A percentile compares a stretch with the other conserved stretches of the same genome.
phyloP scores from a whole-genome alignment of 2,329 filamentous ascomycete genomes.

The Colletotrichum navitas region DNA sequence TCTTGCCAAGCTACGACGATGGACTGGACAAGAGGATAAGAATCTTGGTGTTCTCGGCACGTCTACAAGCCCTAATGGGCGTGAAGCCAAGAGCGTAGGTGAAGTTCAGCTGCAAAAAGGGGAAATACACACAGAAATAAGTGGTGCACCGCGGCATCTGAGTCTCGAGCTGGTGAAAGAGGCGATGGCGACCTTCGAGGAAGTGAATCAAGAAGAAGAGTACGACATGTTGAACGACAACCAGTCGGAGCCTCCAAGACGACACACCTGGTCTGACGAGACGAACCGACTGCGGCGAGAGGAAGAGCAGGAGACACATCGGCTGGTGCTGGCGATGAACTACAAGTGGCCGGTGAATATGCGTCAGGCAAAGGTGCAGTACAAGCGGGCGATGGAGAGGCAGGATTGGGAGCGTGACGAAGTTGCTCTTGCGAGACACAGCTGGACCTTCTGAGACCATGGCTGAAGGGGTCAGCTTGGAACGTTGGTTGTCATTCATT shows the following conservation, averaged over 20 bases:
- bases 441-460: not conserved
- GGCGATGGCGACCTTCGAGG: not conserved
- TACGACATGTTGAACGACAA: not conserved
- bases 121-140: not conserved
- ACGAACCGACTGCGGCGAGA: not conserved
- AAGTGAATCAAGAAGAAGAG: not conserved
- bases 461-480: too few relatives aligned
- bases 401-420: conserved; percentile 34
- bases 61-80: not conserved
- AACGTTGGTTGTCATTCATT: not conserved
- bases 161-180: not conserved
- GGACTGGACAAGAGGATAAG: not conserved
- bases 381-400: conserved; percentile 18
- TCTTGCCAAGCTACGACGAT: conserved; percentile 9
- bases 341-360: conserved; percentile 33
- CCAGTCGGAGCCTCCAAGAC: too few relatives aligned
- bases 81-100: not conserved
- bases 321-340: conserved; percentile 11
- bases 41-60: not conserved
- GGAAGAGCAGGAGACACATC: conserved; percentile 12
- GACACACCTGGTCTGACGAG: not conserved
- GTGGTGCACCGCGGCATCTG: not conserved
- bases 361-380: conserved; percentile 17
- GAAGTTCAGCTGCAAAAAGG: not conserved
- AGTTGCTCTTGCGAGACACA: conserved; percentile 38